Evolutionary conservation across 306 rosid species (phyloP), one percentile per base, ranked within the genome.

Genomic region (Clitoria ternatea): DNA sequence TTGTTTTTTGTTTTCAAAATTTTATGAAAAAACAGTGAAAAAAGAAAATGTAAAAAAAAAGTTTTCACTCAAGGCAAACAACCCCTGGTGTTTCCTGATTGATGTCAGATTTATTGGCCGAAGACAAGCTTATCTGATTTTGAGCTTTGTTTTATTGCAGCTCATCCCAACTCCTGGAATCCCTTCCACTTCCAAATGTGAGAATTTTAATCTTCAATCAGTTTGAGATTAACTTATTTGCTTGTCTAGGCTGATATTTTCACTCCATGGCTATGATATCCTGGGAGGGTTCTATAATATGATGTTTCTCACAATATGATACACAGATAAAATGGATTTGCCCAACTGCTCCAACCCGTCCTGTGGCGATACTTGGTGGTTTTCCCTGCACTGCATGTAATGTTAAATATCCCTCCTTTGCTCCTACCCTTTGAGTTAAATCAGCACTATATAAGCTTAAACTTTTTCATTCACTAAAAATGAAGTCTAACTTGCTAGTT

Each of bases 341-440:
- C 73, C 99, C 99, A 10, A 95, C 99, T 52, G 99, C 99, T 62
- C 99, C 97, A n/a, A 95, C 96, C 35, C 97, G 97, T 71, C 92
- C 96, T 2, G 99, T 95, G 60, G 85, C 97, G 2, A 55, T 84
- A 24, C 91, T 95, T 10, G 99, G 99, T 27, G 99, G 99, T 69
- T 95, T 91, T 89, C 79, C 91, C 61, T 95, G 99, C 80, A 89
- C 97, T 71, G 99, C 99, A 66, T 95, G 99, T 95, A 82, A 83
- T 79, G 68, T 66, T 48, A 40, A 66, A 61, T n/a, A n/a, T n/a
- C 33, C 2, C 62, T 63, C 73, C 36, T 52, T 24, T 71, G 23
- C 5, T 42, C 13, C 62, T 61, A 55, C 32, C 44, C 52, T 30
- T 40, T 59, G 2, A 43, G 35, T 42, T 24, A 43, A 35, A 52